Evolutionary conservation across 345 rosid genomes (phyloP), one percentile per base, ranked within the genome.

Genomic region (Angophora floribunda): DNA sequence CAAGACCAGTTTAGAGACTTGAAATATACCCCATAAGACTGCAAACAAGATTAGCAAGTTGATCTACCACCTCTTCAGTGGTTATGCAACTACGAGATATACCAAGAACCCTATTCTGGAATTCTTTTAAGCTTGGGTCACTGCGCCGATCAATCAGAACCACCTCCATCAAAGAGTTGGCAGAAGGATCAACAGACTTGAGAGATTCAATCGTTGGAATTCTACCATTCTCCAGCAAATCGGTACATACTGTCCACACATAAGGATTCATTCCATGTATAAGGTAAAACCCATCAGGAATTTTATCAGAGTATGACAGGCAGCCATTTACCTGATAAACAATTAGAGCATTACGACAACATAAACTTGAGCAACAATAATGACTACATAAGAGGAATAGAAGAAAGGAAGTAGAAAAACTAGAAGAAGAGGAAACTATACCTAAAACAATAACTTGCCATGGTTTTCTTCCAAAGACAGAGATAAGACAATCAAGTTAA

Each of bases 231-330:
- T 97, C 97, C 51, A 94, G 98, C 65, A 93, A 85, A 92, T 98
- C 99, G 51, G 96, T 93, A 94, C 99, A 98, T 84, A 98, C 89
- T 51, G 96, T 93, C 99, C 99, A 98, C 79, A 95, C 92, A 91
- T 95, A 97, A 49, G 99, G 97, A 92, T 96, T 95, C 95, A 98
- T 91, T 90, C 99, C 99, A 91, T 93, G 87, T 88, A 98, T 95
- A 90, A 92, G 91, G 92, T 95, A 98, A 94, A 98, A 97, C 51
- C 99, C 99, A 95, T 98, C 99, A 41, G 99, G 99, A 92, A 98
- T 93, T 93, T 92, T 95, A 90, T 97, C 98, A 50, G 91, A 94
- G 91, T 98, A 98, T 32, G 99, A 98, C 88, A 98, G 93, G 92
- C 99, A 95, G 89, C 99, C 98, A 93, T 94, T 98, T 87, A 97